phyloP scores from a whole-genome alignment of 2,329 filamentous ascomycete species.

The Akanthomyces uredinophilus region DNA sequence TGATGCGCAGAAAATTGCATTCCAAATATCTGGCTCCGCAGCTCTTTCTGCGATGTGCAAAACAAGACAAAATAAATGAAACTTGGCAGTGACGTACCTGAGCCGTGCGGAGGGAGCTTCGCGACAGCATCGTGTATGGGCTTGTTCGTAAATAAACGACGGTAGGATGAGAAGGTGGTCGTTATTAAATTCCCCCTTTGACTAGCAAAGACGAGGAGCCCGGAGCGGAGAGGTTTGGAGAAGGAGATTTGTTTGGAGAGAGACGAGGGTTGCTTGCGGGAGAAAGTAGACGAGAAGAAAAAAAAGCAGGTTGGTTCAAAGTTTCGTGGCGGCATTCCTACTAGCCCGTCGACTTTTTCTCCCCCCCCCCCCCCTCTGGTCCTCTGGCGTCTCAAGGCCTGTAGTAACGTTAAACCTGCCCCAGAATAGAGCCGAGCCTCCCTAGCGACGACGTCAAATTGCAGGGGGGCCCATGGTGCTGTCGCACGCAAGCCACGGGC shows the following conservation, averaged over 20 bases:
- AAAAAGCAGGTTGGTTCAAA: slow-evolving; percentile 13
- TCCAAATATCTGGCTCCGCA: not conserved
- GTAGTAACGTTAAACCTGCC: slow-evolving; percentile 12
- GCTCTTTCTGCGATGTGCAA: not conserved
- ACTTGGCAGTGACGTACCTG: slow-evolving; percentile 42
- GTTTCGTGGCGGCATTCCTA: slow-evolving; percentile 2
- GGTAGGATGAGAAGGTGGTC: not conserved
- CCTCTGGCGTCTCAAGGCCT: not conserved
- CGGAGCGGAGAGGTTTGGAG: slow-evolving; percentile 10
- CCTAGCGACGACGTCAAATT: not conserved
- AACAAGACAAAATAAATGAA: not conserved
- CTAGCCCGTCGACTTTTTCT: slow-evolving; percentile 7
- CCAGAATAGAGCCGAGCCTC: slow-evolving; percentile 12
- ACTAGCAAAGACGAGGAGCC: slow-evolving; percentile 10
- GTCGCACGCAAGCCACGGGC: not conserved
- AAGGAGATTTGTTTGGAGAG: slow-evolving; percentile 10
- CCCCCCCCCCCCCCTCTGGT: not conserved
- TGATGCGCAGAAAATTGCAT: not conserved
- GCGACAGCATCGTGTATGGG: slow-evolving; percentile 49
- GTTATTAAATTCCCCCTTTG: slow-evolving; percentile 6
- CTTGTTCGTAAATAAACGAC: slow-evolving; percentile 16
- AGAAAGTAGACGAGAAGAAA: slow-evolving; percentile 14
- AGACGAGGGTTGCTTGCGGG: slow-evolving; percentile 15
- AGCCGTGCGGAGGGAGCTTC: slow-evolving; percentile 51
- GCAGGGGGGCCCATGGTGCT: not conserved